A percentile compares a stretch with the other conserved stretches of the same genome.
Evolutionary conservation across 805 yeast genomes (phyloP).

Genomic region (Komagataella pseudopastoris): DNA sequence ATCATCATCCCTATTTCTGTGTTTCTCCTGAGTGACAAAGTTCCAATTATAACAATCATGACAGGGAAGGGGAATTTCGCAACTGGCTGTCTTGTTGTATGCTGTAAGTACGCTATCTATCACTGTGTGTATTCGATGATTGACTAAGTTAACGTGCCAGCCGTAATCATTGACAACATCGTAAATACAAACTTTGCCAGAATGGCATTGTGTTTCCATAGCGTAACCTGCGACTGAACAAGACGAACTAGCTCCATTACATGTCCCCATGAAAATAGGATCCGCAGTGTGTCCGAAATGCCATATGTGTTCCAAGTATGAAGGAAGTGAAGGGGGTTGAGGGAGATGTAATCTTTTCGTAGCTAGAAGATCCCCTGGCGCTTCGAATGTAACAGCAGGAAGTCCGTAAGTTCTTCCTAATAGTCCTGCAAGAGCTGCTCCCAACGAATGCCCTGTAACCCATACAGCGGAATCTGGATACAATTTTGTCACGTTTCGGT

Average conservation of each 20-base stretch:
- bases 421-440: constrained; percentile 74
- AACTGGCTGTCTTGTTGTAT: constrained; percentile 68
- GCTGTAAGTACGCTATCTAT: constrained; percentile 63
- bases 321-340: constrained; percentile 80
- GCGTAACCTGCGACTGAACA: constrained; percentile 94
- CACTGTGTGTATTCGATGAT: constrained; percentile 85
- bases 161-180: constrained; percentile 84
- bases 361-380: constrained; percentile 87
- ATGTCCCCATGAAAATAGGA: constrained; percentile 92
- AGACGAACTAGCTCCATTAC: constrained; percentile 83
- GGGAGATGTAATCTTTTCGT: constrained; percentile 80
- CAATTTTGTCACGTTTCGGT: constrained; percentile 47
- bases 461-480: constrained; percentile 71
- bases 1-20: constrained; percentile 6
- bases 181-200: constrained; percentile 78
- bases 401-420: constrained; percentile 82
- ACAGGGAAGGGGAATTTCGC: constrained; percentile 70
- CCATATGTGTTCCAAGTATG: constrained; percentile 73
- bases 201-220: constrained; percentile 91
- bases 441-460: constrained; percentile 92
- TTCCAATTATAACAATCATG: constrained; percentile 87
- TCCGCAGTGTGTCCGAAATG: constrained; percentile 96
- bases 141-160: constrained; percentile 79
- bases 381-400: constrained; percentile 83
- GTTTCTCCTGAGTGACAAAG: constrained; percentile 38